Evolutionary conservation across 495 filamentous ascomycete genomes (phyloP).

Genomic region (Penicillium cataractarum): DNA sequence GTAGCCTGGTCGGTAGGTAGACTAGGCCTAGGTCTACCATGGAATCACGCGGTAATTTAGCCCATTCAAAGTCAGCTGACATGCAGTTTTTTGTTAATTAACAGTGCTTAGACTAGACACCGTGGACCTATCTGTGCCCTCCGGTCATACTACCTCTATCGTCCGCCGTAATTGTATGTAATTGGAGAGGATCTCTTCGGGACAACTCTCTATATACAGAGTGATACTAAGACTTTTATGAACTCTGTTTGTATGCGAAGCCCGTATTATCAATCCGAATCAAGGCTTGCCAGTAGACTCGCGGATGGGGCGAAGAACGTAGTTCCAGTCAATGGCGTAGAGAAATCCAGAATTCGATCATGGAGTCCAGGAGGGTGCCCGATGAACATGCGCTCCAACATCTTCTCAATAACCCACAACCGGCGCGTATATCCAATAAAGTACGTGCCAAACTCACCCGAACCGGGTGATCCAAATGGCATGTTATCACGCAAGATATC

Average conservation of each 20-base stretch:
- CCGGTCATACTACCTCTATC: too few species aligned
- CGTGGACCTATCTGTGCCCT: too few species aligned
- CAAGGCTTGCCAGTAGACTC: conserved; percentile 42
- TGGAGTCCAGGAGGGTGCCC: conserved; percentile 58
- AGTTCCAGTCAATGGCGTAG: conserved; percentile 53
- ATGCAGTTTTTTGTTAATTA: too few species aligned
- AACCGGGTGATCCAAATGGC: conserved; percentile 59
- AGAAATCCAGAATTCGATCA: conserved; percentile 59
- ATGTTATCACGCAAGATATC: conserved; percentile 62
- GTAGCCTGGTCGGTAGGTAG: too few species aligned
- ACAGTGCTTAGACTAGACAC: too few species aligned
- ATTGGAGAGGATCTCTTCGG: too few species aligned
- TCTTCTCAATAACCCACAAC: conserved; percentile 61
- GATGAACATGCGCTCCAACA: conserved; percentile 61
- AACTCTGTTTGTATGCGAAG: not conserved
- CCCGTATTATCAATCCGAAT: conserved; percentile 22
- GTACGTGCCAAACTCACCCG: conserved; percentile 59
- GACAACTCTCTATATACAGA: not conserved
- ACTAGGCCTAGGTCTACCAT: too few species aligned
- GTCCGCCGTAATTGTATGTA: not conserved
- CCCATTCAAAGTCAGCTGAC: too few species aligned
- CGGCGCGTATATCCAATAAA: conserved; percentile 60
- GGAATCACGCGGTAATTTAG: too few species aligned
- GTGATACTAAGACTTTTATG: not conserved
- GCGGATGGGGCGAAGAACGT: conserved; percentile 59